Evolutionary conservation across 176 grass and related monocot genomes (phyloP).

Genomic region (Triticum turgidum): DNA sequence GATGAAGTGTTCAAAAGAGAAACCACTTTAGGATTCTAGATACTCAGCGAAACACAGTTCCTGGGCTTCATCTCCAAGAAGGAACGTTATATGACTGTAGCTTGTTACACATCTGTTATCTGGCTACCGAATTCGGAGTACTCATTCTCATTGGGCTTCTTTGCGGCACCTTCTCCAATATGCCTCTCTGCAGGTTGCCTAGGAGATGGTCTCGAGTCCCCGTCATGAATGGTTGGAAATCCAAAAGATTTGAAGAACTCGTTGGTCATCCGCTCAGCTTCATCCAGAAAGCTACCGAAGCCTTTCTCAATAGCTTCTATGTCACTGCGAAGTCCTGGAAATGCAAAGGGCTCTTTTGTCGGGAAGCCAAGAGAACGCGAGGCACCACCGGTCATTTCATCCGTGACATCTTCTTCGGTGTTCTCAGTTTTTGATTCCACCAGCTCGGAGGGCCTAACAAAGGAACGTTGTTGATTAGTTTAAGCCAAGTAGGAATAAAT

Average conservation of each 20-base stretch:
- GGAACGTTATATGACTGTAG: not conserved
- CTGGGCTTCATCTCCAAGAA: not conserved
- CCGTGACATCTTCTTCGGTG: slow-evolving; percentile 78
- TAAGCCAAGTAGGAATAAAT: not conserved
- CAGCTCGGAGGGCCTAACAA: slow-evolving; percentile 62
- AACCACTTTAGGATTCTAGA: not conserved
- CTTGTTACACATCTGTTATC: slow-evolving; percentile 63
- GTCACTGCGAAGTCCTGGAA: slow-evolving; percentile 65
- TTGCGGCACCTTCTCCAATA: slow-evolving; percentile 9
- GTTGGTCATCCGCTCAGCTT: slow-evolving; percentile 57
- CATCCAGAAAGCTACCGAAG: slow-evolving; percentile 49
- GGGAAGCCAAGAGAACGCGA: slow-evolving; percentile 36
- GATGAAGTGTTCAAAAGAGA: not conserved
- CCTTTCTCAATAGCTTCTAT: slow-evolving; percentile 71
- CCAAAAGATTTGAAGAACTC: slow-evolving; percentile 58
- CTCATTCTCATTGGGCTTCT: slow-evolving; percentile 29
- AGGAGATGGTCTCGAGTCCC: slow-evolving; percentile 24
- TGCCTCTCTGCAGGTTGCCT: slow-evolving; percentile 31
- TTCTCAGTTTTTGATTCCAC: slow-evolving; percentile 78
- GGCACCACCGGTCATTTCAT: slow-evolving; percentile 42
- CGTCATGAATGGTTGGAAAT: slow-evolving; percentile 1
- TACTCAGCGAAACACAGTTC: not conserved
- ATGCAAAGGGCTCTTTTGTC: slow-evolving; percentile 47
- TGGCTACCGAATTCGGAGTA: slow-evolving; percentile 62
- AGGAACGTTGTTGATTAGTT: not conserved